Evolutionary conservation across 495 filamentous ascomycete genomes (phyloP).

Genomic region (Ramalina peruviana): DNA sequence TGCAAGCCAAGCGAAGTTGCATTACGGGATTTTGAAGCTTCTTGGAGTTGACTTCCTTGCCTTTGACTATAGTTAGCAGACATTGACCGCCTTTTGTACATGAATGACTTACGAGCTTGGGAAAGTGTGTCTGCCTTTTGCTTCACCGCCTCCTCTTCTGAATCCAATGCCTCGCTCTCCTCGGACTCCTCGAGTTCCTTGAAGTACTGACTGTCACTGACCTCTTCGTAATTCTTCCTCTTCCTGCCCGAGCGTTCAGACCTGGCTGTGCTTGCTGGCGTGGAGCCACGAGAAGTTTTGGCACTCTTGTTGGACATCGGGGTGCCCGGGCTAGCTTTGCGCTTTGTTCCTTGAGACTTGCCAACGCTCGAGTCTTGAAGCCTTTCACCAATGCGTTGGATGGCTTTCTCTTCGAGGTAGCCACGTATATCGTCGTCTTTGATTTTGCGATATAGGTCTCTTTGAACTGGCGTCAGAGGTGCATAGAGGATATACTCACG

Average conservation of each 20-base stretch:
- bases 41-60: slow-evolving; percentile 74
- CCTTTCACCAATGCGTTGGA: slow-evolving; percentile 43
- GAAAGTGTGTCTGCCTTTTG: slow-evolving; percentile 59
- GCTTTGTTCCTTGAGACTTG: slow-evolving; percentile 35
- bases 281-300: slow-evolving; percentile 57
- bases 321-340: slow-evolving; percentile 31
- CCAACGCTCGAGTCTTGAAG: slow-evolving; percentile 21
- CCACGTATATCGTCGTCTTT: slow-evolving; percentile 62
- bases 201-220: slow-evolving; percentile 60
- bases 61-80: slow-evolving; percentile 8
- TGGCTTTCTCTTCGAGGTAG: slow-evolving; percentile 73
- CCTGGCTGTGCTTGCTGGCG: slow-evolving; percentile 42
- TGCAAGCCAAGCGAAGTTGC: slow-evolving; percentile 85
- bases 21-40: slow-evolving; percentile 91
- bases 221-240: slow-evolving; percentile 53
- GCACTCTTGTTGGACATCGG: slow-evolving; percentile 49
- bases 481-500: slow-evolving; percentile 91
- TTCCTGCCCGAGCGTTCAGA: slow-evolving; percentile 31
- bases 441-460: slow-evolving; percentile 80
- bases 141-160: slow-evolving; percentile 45
- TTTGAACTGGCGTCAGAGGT: slow-evolving; percentile 73
- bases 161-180: slow-evolving; percentile 39
- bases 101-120: slow-evolving; percentile 45
- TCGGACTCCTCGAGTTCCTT: slow-evolving; percentile 46
- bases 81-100: slow-evolving; percentile 14